Evolutionary conservation across 164 flowering plant species (phyloP).

Genomic region (Magnolia changhungtana): DNA sequence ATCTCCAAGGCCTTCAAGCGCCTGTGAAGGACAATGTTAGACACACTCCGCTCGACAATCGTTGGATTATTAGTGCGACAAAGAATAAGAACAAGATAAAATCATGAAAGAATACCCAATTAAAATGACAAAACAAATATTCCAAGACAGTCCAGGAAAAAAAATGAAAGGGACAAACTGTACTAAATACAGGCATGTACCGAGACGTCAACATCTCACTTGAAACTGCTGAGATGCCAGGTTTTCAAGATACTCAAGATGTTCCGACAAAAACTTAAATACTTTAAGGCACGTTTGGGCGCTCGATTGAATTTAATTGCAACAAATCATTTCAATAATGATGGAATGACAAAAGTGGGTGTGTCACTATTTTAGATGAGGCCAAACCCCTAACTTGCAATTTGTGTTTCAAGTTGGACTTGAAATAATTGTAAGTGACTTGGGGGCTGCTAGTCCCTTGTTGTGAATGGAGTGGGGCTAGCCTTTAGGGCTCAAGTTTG

Average conservation of each 20-base stretch:
- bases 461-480: neutral
- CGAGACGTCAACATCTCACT: neutral
- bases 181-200: neutral
- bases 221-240: neutral
- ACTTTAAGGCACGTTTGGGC: neutral
- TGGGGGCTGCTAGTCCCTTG: neutral
- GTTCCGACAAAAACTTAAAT: neutral
- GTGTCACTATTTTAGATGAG: too few relatives aligned
- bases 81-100: neutral
- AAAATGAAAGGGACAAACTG: neutral
- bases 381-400: too few relatives aligned
- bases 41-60: neutral
- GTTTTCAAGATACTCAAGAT: neutral
- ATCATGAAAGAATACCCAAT: neutral
- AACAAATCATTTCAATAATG: too few relatives aligned
- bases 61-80: neutral
- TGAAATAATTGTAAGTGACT: neutral
- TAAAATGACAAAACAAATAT: neutral
- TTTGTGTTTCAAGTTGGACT: neutral
- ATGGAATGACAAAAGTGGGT: too few relatives aligned
- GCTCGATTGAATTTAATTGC: neutral
- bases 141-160: neutral
- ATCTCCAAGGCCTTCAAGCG: slow-evolving; percentile 89
- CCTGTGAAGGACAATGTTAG: slow-evolving; percentile 33
- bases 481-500: too few relatives aligned